Evolutionary conservation across 352 stramenopile genomes (phyloP).

Genomic region (Phytopythium chamaehyphon): DNA sequence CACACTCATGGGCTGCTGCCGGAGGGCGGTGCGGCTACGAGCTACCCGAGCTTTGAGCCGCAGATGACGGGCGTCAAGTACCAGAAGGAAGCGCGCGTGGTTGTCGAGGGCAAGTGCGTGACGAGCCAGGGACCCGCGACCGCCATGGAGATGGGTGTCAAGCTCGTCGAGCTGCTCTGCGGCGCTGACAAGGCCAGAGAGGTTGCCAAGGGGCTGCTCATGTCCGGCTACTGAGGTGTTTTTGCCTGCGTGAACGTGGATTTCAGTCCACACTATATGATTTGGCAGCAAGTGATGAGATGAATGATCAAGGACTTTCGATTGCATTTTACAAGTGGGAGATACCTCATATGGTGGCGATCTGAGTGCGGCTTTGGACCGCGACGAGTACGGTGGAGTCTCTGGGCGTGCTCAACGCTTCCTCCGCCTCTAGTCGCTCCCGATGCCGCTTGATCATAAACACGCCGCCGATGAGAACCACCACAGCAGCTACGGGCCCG

Average conservation of each 20-base stretch:
- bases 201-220: slow-evolving; percentile 63
- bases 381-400: slow-evolving; percentile 19
- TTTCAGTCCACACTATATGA: neutral
- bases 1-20: slow-evolving; percentile 55
- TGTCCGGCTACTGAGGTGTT: slow-evolving; percentile 11
- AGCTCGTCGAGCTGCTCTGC: slow-evolving; percentile 73
- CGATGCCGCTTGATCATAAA: slow-evolving; percentile 18
- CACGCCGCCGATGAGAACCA: slow-evolving; percentile 24
- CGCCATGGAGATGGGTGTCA: slow-evolving; percentile 79
- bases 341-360: slow-evolving; percentile 18
- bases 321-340: too few species aligned
- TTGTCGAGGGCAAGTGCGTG: slow-evolving; percentile 71
- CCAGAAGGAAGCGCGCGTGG: slow-evolving; percentile 42
- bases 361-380: slow-evolving; percentile 29
- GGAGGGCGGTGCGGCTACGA: slow-evolving; percentile 34
- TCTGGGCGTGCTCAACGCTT: slow-evolving; percentile 15
- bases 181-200: slow-evolving; percentile 51
- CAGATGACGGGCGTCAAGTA: slow-evolving; percentile 51
- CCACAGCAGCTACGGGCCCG: slow-evolving; percentile 6
- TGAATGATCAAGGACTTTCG: neutral
- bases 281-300: neutral
- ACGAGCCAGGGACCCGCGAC: slow-evolving; percentile 76
- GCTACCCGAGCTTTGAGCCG: slow-evolving; percentile 67
- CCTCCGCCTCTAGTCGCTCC: slow-evolving; percentile 11
- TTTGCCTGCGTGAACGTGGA: slow-evolving; percentile 3